Conservation (phyloP, 2,329 filamentous ascomycete genomes). For the Pseudocercospora crystallina region DNA sequence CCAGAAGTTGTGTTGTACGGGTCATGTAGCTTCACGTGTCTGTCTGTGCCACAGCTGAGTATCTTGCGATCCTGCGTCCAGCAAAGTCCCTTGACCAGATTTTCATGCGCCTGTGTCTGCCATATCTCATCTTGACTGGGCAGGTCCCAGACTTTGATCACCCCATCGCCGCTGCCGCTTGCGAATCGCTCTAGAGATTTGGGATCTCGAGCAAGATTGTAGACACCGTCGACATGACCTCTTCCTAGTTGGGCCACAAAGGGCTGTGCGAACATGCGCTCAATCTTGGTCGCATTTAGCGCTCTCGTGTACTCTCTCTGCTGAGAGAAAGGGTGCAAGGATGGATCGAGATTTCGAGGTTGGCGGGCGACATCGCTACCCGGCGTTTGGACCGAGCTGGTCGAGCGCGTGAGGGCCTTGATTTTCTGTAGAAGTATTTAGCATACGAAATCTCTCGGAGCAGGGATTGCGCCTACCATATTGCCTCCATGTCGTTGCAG, state of each 20-base stretch:
- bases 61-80: constrained; percentile 87
- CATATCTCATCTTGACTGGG: constrained; percentile 71
- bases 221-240: constrained; percentile 84
- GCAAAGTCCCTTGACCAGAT: constrained; percentile 85
- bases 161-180: constrained; percentile 84
- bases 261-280: constrained; percentile 84
- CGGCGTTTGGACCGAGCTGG: constrained; percentile 64
- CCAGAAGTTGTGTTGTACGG: constrained; percentile 73
- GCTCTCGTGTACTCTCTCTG: constrained; percentile 80
- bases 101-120: constrained; percentile 82
- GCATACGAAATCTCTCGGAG: not conserved
- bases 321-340: constrained; percentile 85
- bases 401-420: constrained; percentile 66
- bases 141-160: constrained; percentile 91
- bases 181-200: constrained; percentile 55
- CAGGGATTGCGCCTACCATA: constrained; percentile 17
- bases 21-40: constrained; percentile 86
- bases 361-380: constrained; percentile 65
- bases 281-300: constrained; percentile 83
- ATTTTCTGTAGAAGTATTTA: constrained; percentile 49
- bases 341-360: constrained; percentile 74
- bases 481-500: constrained; percentile 14
- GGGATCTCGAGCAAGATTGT: constrained; percentile 50
- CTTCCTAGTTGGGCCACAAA: constrained; percentile 84
- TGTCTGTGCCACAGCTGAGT: constrained; percentile 82